phyloP scores from a whole-genome alignment of 2,329 filamentous ascomycete species.

The Aspergillus unguis region DNA sequence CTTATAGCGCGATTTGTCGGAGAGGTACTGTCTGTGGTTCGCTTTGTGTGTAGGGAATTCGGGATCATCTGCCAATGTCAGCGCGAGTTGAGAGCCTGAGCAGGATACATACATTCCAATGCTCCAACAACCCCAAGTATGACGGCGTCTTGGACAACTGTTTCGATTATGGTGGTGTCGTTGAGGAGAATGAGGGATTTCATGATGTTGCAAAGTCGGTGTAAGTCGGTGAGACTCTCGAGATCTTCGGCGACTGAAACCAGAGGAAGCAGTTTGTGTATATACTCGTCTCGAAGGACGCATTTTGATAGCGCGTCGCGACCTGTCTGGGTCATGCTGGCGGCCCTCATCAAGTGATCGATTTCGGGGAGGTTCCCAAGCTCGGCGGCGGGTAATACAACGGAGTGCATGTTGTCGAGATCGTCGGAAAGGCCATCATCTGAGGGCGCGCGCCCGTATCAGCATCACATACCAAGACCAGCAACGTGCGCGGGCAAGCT shows the following conservation, averaged over 20 bases:
- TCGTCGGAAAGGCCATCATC: constrained; percentile 91
- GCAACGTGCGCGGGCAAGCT: neutral
- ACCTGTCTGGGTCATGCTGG: constrained; percentile 69
- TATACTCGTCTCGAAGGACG: constrained; percentile 80
- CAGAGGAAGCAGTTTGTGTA: constrained; percentile 78
- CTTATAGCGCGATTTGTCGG: constrained; percentile 85
- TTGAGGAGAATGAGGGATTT: constrained; percentile 93
- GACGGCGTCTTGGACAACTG: constrained; percentile 83
- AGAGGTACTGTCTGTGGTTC: constrained; percentile 90
- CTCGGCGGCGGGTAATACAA: constrained; percentile 74
- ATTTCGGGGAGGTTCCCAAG: constrained; percentile 81
- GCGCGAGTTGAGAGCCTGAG: constrained; percentile 8
- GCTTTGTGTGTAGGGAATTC: constrained; percentile 98
- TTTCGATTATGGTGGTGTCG: constrained; percentile 91
- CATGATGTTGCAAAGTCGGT: constrained; percentile 95
- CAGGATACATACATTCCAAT: constrained; percentile 66
- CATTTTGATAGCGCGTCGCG: constrained; percentile 86
- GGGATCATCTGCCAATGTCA: constrained; percentile 66
- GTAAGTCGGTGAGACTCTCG: constrained; percentile 80
- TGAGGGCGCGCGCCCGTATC: constrained; percentile 28
- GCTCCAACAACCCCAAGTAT: constrained; percentile 91
- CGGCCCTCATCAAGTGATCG: constrained; percentile 75
- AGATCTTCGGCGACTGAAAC: constrained; percentile 88
- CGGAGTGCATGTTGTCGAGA: constrained; percentile 66
- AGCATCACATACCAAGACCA: constrained; percentile 25